Percentiles rank a stretch among this genome's conserved stretches.
Conservation (phyloP, 768 basidiomycete genomes). For the Cubamyces sp. region DNA sequence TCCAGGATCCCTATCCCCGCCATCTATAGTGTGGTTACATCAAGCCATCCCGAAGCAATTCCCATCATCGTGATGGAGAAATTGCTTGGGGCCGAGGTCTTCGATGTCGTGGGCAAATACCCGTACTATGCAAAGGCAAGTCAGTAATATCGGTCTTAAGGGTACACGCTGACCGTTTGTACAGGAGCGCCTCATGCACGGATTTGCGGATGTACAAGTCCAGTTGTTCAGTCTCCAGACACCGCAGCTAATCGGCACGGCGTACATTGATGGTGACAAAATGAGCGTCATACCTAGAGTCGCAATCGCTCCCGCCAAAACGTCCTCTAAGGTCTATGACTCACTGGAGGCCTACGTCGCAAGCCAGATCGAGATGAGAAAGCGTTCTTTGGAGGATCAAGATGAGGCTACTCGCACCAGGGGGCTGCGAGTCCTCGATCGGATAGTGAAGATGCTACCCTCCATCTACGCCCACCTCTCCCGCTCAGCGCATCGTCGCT, state of each 20-base stretch:
- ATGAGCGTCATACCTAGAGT: neutral
- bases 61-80: neutral
- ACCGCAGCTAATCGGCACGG: slow-evolving; percentile 10
- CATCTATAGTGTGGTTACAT: neutral
- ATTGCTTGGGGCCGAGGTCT: neutral
- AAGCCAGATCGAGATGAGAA: neutral
- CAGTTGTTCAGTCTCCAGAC: slow-evolving; percentile 7
- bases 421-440: neutral
- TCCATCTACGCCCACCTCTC: neutral
- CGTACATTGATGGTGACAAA: neutral
- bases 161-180: neutral
- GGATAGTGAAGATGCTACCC: neutral
- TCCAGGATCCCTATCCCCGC: neutral
- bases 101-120: slow-evolving; percentile 1
- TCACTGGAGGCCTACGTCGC: neutral
- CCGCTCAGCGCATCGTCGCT: slow-evolving; percentile 10
- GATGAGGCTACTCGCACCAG: neutral
- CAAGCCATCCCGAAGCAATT: neutral
- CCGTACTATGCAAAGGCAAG: slow-evolving; percentile 3
- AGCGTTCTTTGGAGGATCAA: neutral
- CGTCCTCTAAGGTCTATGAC: neutral
- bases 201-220: slow-evolving; percentile 5
- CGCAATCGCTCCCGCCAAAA: neutral
- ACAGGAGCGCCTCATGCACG: slow-evolving; percentile 15
- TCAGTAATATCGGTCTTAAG: neutral